Evolutionary conservation across 257 asterid genomes (phyloP), one percentile per base, ranked within the genome.

Genomic region (Lantana camara): DNA sequence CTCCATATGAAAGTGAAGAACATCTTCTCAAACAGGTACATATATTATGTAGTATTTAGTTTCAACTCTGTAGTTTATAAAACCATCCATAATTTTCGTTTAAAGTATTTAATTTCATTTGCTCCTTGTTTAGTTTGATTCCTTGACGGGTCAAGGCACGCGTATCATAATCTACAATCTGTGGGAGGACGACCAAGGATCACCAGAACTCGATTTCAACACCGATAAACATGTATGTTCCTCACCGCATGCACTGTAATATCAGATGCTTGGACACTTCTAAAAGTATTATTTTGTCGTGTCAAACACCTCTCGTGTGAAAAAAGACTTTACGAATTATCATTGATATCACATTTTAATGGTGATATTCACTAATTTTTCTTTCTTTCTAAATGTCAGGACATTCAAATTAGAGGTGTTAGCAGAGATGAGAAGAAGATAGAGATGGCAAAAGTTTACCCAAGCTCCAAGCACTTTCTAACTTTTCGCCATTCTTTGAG

Each of bases 101-200:
- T 55, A 9, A 53, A 7, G 29, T 32, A 54, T 9, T 69, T 16
- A 9, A 2, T 38, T 35, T 42, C 23, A 38, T 52, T 38, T 17
- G 16, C 64, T 11, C 69, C 60, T 45, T 85, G 98, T 83, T 91
- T 62, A 51, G 98, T 83, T 91, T 60, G 48, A 83, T 21, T 67
- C 37, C 40, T 27, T 91, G 64, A 38, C 71, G 30, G 88, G 79
- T 66, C 95, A 83, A 47, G 98, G 98, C 4, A 91, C 96, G 1
- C 91, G 96, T 0, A 77, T 91, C 17, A 45, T 91, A 23, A 83
- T 91, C 52, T 88, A 86, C 66, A 91, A 88, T 70, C 92, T 88
- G 9, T 88, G 98, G 98, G 94, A 88, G 80, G 88, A 86, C 13
- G 96, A 91, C 6, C 75, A 73, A 67, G 95, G 90, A 48, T 38